Base-by-base conservation (phyloP, 225 moss, liverwort and hornwort species). In the Ulota crispa region DNA sequence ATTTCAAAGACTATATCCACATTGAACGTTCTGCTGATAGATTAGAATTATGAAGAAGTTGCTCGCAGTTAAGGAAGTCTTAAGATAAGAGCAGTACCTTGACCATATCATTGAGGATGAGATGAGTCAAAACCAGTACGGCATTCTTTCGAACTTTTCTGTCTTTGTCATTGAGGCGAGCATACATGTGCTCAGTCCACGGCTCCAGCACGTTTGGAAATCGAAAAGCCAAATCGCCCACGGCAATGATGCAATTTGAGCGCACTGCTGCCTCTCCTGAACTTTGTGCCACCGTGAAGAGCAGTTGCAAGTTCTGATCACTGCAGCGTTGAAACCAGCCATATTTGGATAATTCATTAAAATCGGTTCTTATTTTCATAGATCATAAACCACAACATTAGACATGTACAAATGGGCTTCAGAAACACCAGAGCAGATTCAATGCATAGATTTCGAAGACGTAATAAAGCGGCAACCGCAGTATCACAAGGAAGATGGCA, bases 41-140 rank as follows among this genome's bases (percentile, higher is more conserved):
- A 24, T 70, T 41, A 12, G n/a, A 55, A 41, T 61, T 23, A 4
- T 43, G 5, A 55, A 50, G 34, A 36, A 59, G 24, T 64, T 64
- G 64, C 15, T 59, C 31, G 71, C 53, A 82, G 45, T 47, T 45
- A 37, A 30, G 55, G 11, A 43, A 80, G 74, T 53, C 36, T 39
- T 45, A 24, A 69, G 74, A 61, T 12, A 73, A 77, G 37, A 34
- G 42, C 36, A 12, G n/a, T 74, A 98, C 99, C 96, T 99, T 99
- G 70, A 99, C 94, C 96, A 96, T 93, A 76, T 99, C 99, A 87
- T 99, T 99, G 71, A 99, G 94, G 76, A 99, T 94, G 61, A 99
- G 92, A 83, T 99, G 99, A 87, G 93, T 96, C 77, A 99, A 89
- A 75, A 99, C 99, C 63, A 96, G 89, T 28, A 99, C 96, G 76